phyloP scores from a whole-genome alignment of 2,329 filamentous ascomycete species.

The Diplocarpon rosae region DNA sequence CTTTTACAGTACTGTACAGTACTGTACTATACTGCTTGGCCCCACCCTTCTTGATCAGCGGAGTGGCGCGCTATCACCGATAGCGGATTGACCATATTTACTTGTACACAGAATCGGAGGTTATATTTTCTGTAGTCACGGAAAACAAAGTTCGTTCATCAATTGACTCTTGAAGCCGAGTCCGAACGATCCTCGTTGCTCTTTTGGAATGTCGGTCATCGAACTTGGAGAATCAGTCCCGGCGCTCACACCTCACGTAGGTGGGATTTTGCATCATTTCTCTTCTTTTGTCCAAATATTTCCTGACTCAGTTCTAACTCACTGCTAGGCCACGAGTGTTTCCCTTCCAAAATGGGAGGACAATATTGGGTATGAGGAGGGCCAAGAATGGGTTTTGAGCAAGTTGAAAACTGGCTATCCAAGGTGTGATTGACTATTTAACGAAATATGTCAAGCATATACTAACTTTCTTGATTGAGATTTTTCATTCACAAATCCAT shows the following conservation, averaged over 20 bases:
- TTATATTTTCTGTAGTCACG: background rate
- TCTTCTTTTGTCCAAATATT: background rate
- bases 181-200: background rate
- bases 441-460: background rate
- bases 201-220: constrained; percentile 23
- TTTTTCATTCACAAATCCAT: constrained; percentile 91
- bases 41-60: no score
- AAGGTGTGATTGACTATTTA: constrained; percentile 37
- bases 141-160: constrained; percentile 1
- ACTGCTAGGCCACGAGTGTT: constrained; percentile 75
- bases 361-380: constrained; percentile 91
- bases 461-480: constrained; percentile 33
- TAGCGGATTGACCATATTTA: constrained; percentile 4
- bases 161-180: background rate
- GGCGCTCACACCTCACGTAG: constrained; percentile 28
- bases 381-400: constrained; percentile 71
- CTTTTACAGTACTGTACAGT: no score
- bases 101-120: background rate
- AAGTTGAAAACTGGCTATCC: constrained; percentile 89
- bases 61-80: constrained; percentile 6
- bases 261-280: constrained; percentile 7
- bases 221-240: constrained; percentile 28
- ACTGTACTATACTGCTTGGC: background rate
- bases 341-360: constrained; percentile 87
- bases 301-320: constrained; percentile 5